Base-by-base conservation (phyloP, 805 yeast genomes). In the Wickerhamiella dianesei region DNA sequence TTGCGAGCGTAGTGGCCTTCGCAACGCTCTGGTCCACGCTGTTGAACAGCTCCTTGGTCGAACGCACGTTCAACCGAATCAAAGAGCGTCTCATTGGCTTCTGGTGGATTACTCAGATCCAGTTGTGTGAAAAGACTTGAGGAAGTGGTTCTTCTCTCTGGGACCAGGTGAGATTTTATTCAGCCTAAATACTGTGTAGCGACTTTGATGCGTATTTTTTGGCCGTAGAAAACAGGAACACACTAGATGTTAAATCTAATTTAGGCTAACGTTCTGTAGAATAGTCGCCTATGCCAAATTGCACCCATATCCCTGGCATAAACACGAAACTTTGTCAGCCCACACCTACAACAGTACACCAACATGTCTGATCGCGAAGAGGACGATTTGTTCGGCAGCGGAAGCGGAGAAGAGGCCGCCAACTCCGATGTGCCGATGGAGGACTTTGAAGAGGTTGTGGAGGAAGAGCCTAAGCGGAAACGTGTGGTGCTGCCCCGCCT, bases 21-120 rank as follows among this genome's bases (percentile, higher is more conserved):
- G 44, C 42, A 22, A 56, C 44, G 18, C 56, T 45, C 43, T 47
- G 48, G 51, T 56, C 59, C 21, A 56, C 58, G 25, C 42, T 46
- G 41, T 32, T 48, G 50, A 48, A 48, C 46, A 47, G 42, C 41
- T 48, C 51, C 52, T 52, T 53, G 41, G 49, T 36, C 40, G 43
- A 32, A 45, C 39, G 49, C 44, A 45, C 41, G 21, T 50, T 50
- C 41, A 49, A 49, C 49, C 52, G 52, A 19, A 53, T 35, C 48
- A 52, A 42, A 29, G 56, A 45, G 43, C 53, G 47, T 50, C 59
- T 53, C 59, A 55, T 55, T 42, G 51, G 48, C 16, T 37, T 40
- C 32, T 25, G 32, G 32, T 25, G 32, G 32, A 25, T 25, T 25
- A 25, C 32, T 39, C 41, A 39, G 41, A 21, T 21, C 29, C 21